A percentile compares a stretch with the other conserved stretches of the same genome.
These are phyloP conservation scores for Rhynchosporium secalis DNA, from an alignment of 2,329 filamentous ascomycete species.

Conservation along the genomic window DNA sequence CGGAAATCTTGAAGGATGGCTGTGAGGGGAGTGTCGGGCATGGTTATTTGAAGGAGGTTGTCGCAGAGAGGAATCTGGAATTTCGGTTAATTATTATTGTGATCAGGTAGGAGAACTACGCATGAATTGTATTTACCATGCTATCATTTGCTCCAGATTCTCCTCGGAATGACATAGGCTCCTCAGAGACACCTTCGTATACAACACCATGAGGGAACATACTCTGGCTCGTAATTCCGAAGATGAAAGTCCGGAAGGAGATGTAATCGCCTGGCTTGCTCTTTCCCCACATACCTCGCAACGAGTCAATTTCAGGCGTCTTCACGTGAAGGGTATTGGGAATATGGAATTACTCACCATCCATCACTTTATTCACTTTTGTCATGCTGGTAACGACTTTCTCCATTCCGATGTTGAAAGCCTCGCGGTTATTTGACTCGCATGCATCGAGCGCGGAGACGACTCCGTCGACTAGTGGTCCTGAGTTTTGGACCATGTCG, in stretches of 20 bases:
- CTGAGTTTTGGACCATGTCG: conserved; percentile 90
- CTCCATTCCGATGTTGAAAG: conserved; percentile 64
- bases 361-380: conserved; percentile 78
- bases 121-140: conserved; percentile 56
- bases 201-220: conserved; percentile 94
- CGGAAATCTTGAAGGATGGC: conserved; percentile 87
- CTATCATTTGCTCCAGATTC: conserved; percentile 93
- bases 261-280: conserved; percentile 83
- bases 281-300: conserved; percentile 79
- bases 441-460: conserved; percentile 64
- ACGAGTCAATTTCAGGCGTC: conserved; percentile 37
- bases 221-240: conserved; percentile 87
- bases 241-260: conserved; percentile 93
- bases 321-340: neutral
- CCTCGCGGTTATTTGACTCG: conserved; percentile 49
- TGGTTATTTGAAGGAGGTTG: conserved; percentile 79
- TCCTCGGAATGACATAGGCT: conserved; percentile 80
- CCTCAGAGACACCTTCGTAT: conserved; percentile 78
- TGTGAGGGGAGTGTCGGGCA: conserved; percentile 88
- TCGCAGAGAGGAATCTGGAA: conserved; percentile 76
- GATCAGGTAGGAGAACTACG: neutral
- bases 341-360: conserved; percentile 50
- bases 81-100: neutral
- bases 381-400: conserved; percentile 63
- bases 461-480: conserved; percentile 71